Evolutionary conservation across 1,284 basidiomycete genomes (phyloP).

Genomic region (Porodaedalea pini): DNA sequence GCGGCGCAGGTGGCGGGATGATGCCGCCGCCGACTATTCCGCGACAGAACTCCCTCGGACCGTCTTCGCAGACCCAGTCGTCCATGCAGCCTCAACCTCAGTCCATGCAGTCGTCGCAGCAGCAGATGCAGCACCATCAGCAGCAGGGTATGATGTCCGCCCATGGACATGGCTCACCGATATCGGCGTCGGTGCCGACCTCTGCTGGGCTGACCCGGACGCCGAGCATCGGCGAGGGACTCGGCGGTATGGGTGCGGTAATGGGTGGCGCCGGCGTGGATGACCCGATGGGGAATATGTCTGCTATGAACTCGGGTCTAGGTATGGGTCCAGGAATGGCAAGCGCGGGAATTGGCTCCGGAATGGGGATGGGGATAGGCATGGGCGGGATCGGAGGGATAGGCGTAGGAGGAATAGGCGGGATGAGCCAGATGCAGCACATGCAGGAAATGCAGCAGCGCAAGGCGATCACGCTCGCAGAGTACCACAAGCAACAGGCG

Average conservation of each 20-base stretch:
- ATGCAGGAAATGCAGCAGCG: conserved; percentile 20
- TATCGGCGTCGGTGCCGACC: not conserved
- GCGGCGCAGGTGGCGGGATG: conserved; percentile 26
- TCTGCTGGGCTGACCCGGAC: conserved; percentile 4
- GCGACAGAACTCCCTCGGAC: conserved; percentile 17
- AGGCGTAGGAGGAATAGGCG: conserved; percentile 19
- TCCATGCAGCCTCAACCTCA: not conserved
- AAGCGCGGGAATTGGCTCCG: not conserved
- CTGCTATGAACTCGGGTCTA: conserved; percentile 24
- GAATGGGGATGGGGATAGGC: conserved; percentile 21
- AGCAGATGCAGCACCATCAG: not conserved
- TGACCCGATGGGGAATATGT: conserved; percentile 17
- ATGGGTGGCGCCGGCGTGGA: conserved; percentile 1
- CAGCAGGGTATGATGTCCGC: not conserved
- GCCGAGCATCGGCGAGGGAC: conserved; percentile 9
- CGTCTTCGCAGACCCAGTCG: not conserved
- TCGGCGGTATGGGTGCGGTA: conserved; percentile 2
- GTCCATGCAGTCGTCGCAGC: conserved; percentile 8
- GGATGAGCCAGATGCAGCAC: conserved; percentile 20
- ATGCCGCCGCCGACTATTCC: conserved; percentile 29
- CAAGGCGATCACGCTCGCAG: conserved; percentile 12
- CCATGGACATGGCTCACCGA: conserved; percentile 3
- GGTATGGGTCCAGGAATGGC: conserved; percentile 10
- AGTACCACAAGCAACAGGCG: conserved; percentile 13
- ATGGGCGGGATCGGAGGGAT: conserved; percentile 20